Conservation (phyloP, 768 basidiomycete species). For the Kockovaella imperatae region DNA sequence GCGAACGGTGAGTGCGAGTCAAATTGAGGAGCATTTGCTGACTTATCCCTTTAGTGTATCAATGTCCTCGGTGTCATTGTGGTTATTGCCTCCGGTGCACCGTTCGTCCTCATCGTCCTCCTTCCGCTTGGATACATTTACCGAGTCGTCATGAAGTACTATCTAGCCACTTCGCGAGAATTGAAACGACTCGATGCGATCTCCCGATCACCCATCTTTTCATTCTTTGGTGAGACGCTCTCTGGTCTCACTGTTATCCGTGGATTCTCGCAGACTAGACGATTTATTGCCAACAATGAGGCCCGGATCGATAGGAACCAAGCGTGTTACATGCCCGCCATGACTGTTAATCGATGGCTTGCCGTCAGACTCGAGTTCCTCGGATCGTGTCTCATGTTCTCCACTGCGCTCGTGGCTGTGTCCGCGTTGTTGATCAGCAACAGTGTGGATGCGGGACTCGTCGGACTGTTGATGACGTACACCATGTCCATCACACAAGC, state of each 20-base stretch:
- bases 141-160: slow-evolving; percentile 74
- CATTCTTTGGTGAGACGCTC: slow-evolving; percentile 47
- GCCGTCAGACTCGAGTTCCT: slow-evolving; percentile 76
- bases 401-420: slow-evolving; percentile 61
- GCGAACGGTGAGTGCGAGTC: slow-evolving; percentile 54
- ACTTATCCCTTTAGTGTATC: slow-evolving; percentile 11
- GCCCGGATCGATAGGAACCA: slow-evolving; percentile 75
- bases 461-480: slow-evolving; percentile 78
- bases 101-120: slow-evolving; percentile 67
- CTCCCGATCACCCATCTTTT: slow-evolving; percentile 84
- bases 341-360: slow-evolving; percentile 57
- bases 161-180: slow-evolving; percentile 44
- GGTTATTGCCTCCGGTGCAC: slow-evolving; percentile 75
- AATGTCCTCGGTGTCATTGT: slow-evolving; percentile 44
- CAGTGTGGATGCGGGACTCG: slow-evolving; percentile 71
- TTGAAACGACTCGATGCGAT: slow-evolving; percentile 49
- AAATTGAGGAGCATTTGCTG: background rate
- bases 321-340: slow-evolving; percentile 63
- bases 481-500: slow-evolving; percentile 75
- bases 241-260: slow-evolving; percentile 37
- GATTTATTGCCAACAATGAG: slow-evolving; percentile 45
- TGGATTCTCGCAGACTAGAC: slow-evolving; percentile 38
- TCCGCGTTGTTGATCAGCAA: slow-evolving; percentile 63
- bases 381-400: slow-evolving; percentile 69
- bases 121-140: slow-evolving; percentile 75